Base-by-base conservation (phyloP, 768 basidiomycete genomes). In the Hygrophoropsis aurantiaca region DNA sequence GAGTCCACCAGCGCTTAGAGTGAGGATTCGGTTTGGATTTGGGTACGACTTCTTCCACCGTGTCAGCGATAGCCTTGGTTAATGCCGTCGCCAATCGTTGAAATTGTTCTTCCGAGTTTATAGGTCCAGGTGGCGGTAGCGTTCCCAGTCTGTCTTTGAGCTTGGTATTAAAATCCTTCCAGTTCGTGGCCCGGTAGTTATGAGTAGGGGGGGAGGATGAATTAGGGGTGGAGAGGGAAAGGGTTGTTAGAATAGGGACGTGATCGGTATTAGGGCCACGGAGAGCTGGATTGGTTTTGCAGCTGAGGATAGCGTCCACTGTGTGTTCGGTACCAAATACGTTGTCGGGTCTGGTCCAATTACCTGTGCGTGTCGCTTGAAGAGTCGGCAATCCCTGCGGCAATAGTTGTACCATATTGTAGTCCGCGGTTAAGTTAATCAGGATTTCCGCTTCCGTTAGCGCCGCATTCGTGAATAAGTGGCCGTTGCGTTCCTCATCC, bases 1-100 rank as follows among this genome's bases (percentile, higher is more conserved):
- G 3, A 1, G 20, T 57, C 55, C 55, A 65, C 61, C 61, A 65
- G 0, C 54, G n/a, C n/a, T 56, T 62, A 4, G 52, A 40, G 32
- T 47, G 47, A 0, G 57, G 58, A 30, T 33, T 42, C 2, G 54
- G 56, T 20, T 52, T 46, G 2, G 52, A n/a, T 3, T n/a, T 24
- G 0, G 54, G 51, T 1, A 58, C 51, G 2, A n/a, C 26, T 1
- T 26, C 16, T 5, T 55, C 26, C 11, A 58, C 54, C 1, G 50
- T 45, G 10, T 45, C 18, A 4, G 8, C 18, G 3, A 49, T 18
- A 5, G 21, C 49, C 24, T 23, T 39, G 5, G 38, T 26, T 0
- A 46, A 36, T 10, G 42, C 25, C 16, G 16, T 5, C 10, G 24
- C 20, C 20, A 18, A 11, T 3, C 5, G 11, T 37, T 16, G 13